phyloP scores from a whole-genome alignment of 768 basidiomycete genomes.

The Vararia minispora region DNA sequence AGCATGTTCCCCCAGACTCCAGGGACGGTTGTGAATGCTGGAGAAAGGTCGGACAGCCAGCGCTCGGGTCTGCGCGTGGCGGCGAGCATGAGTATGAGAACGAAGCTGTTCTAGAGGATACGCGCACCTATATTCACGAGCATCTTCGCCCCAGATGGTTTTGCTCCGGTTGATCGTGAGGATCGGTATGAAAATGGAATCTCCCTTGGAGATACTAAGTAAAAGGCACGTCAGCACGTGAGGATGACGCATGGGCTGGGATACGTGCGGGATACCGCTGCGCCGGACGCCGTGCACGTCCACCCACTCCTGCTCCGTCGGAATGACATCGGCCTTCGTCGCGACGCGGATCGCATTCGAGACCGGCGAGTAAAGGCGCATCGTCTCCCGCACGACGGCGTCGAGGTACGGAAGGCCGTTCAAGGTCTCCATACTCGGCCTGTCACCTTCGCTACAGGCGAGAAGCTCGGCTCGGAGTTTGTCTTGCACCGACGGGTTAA shows the following conservation, averaged over 20 bases:
- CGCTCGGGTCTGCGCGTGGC: conserved; percentile 14
- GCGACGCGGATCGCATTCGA: conserved; percentile 2
- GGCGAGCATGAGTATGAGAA: too few relatives aligned
- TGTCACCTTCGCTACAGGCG: conserved; percentile 19
- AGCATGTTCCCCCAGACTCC: conserved; percentile 12
- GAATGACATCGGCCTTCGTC: conserved; percentile 11
- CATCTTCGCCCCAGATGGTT: conserved; percentile 19
- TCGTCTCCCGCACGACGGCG: conserved; percentile 15
- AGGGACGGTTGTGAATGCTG: conserved; percentile 4
- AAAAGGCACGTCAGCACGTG: not conserved
- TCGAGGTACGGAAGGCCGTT: conserved; percentile 23
- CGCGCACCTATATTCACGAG: conserved; percentile 17
- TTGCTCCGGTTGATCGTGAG: conserved; percentile 13
- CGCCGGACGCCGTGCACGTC: not conserved
- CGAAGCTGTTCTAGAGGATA: not conserved
- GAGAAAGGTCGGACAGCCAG: conserved; percentile 9
- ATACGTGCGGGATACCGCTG: conserved; percentile 6
- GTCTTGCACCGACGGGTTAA: conserved; percentile 23
- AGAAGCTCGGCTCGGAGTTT: conserved; percentile 25
- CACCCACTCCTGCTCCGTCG: not conserved
- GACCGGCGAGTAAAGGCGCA: conserved; percentile 12
- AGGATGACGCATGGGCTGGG: not conserved
- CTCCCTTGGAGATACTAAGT: conserved; percentile 9
- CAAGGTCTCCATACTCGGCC: conserved; percentile 21
- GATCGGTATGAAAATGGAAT: conserved; percentile 16